Evolutionary conservation across 2,329 filamentous ascomycete genomes (phyloP).

Genomic region (Ophioceras dolichostomum): DNA sequence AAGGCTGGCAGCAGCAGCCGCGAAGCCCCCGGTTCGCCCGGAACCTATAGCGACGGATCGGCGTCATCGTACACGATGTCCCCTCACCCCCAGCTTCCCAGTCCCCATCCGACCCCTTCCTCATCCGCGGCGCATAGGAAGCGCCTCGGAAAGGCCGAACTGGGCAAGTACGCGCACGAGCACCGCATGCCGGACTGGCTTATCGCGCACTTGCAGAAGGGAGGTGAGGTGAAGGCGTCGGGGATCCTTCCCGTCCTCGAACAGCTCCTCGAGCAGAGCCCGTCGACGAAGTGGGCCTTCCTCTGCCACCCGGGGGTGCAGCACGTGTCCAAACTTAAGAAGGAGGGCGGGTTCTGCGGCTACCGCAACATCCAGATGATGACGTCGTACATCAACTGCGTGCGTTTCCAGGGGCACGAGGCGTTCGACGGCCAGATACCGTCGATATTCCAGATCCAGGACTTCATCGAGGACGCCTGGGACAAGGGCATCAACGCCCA

Average conservation of each 20-base stretch:
- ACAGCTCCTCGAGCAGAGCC: constrained; percentile 52
- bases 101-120: background rate
- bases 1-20: background rate
- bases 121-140: background rate
- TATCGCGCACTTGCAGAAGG: constrained; percentile 44
- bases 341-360: constrained; percentile 82
- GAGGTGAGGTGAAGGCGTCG: constrained; percentile 40
- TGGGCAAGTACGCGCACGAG: constrained; percentile 63
- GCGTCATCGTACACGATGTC: background rate
- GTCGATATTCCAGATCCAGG: constrained; percentile 70
- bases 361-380: constrained; percentile 95
- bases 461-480: constrained; percentile 81
- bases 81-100: background rate
- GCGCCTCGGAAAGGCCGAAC: constrained; percentile 38
- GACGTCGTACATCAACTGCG: constrained; percentile 60
- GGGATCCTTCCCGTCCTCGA: constrained; percentile 51
- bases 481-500: constrained; percentile 67
- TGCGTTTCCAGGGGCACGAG: constrained; percentile 41
- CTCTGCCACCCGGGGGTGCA: constrained; percentile 64
- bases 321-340: constrained; percentile 72
- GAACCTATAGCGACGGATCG: background rate
- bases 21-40: background rate
- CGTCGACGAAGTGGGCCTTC: constrained; percentile 56
- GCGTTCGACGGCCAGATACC: constrained; percentile 53
- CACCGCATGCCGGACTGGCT: constrained; percentile 64